phyloP scores from a whole-genome alignment of 2,329 filamentous ascomycete genomes.

The Dactylellina haptotyla region DNA sequence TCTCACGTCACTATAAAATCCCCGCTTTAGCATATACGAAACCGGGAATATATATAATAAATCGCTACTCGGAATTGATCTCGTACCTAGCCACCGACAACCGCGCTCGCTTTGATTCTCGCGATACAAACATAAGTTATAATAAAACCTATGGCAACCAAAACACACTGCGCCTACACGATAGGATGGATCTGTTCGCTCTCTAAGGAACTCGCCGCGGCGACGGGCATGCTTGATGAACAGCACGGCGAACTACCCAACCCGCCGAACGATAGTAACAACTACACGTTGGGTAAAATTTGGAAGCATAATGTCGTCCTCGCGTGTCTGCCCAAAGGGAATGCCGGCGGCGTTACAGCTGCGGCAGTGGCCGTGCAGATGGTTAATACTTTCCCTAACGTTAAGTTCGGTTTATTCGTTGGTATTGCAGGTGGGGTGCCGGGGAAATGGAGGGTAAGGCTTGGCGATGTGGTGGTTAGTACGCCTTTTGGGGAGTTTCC shows the following conservation, averaged over 20 bases:
- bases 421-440: conserved; percentile 26
- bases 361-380: neutral
- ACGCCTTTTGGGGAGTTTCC: neutral
- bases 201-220: neutral
- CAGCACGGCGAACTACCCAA: neutral
- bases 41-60: no score
- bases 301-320: conserved; percentile 4
- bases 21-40: no score
- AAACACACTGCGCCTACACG: neutral
- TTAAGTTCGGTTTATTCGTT: conserved; percentile 8
- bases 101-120: no score
- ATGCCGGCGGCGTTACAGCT: neutral
- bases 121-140: no score
- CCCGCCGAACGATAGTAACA: neutral
- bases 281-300: neutral
- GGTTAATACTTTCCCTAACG: conserved; percentile 1
- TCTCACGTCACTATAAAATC: no score
- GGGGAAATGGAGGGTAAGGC: neutral
- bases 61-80: no score
- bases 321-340: neutral
- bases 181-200: conserved; percentile 4
- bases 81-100: no score
- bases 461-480: conserved; percentile 25
- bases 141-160: no score
- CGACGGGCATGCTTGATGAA: neutral